A percentile compares a stretch with the other conserved stretches of the same genome.
Evolutionary conservation across 148 eudicot genomes (phyloP).

Genomic region (Chenopodium formosanum): DNA sequence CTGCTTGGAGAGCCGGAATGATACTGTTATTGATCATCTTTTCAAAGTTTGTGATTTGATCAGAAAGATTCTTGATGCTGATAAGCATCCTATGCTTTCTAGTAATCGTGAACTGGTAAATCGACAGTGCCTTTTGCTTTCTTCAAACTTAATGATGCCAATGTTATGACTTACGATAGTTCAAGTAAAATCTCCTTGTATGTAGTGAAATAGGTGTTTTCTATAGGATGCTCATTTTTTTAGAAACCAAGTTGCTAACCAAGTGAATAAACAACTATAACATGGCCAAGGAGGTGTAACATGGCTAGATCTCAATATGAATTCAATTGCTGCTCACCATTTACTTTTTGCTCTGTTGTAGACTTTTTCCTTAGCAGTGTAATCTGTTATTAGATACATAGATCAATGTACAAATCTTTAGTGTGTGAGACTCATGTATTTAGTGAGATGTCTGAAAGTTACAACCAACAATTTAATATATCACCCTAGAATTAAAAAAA

Average conservation of each 20-base stretch:
- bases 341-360: background rate
- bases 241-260: background rate
- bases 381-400: background rate
- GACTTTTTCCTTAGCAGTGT: background rate
- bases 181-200: background rate
- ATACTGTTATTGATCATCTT: constrained; percentile 59
- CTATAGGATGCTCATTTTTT: background rate
- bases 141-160: background rate
- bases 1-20: constrained; percentile 76
- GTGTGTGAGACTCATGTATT: background rate
- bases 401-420: background rate
- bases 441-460: background rate
- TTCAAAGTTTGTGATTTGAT: constrained; percentile 63
- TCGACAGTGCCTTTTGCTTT: constrained; percentile 1
- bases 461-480: background rate
- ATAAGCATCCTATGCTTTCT: constrained; percentile 56
- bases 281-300: background rate
- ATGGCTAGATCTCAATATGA: background rate
- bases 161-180: background rate
- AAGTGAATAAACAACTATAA: background rate
- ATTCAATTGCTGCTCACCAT: background rate
- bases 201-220: background rate
- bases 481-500: background rate
- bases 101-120: constrained; percentile 56
- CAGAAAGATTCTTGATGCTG: constrained; percentile 63